These are phyloP conservation scores for Flaveria floridana DNA, from an alignment of 140 eudicot species.

Conservation along the genomic window DNA sequence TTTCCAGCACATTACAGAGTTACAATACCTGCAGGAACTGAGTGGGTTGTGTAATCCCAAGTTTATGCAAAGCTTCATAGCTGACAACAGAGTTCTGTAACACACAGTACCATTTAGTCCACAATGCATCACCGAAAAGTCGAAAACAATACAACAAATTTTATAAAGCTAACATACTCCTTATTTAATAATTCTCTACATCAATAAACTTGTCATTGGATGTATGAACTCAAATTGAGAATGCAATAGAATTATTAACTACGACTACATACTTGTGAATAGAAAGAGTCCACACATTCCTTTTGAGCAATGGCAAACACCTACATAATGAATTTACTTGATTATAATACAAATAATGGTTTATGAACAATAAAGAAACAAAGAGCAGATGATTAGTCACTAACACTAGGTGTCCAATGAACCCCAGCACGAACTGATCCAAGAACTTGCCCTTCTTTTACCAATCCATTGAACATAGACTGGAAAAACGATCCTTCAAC, in stretches of 20 bases:
- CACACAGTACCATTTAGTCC: slow-evolving; percentile 11
- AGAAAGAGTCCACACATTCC: slow-evolving; percentile 90
- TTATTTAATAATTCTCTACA: not conserved
- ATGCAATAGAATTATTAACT: slow-evolving; percentile 17
- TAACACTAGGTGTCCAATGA: slow-evolving; percentile 94
- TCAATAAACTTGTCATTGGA: slow-evolving; percentile 15
- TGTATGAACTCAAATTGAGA: not conserved
- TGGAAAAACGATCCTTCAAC: slow-evolving; percentile 90
- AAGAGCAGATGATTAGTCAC: slow-evolving; percentile 26
- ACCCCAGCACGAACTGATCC: slow-evolving; percentile 99
- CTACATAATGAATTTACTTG: slow-evolving; percentile 41
- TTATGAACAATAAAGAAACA: not conserved
- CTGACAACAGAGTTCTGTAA: slow-evolving; percentile 87
- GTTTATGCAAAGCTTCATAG: slow-evolving; percentile 81
- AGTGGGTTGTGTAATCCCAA: slow-evolving; percentile 83
- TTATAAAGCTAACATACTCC: not conserved
- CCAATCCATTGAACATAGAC: slow-evolving; percentile 88
- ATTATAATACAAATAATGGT: slow-evolving; percentile 8
- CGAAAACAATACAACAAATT: slow-evolving; percentile 11
- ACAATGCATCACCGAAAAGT: slow-evolving; percentile 13
- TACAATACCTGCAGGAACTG: slow-evolving; percentile 89
- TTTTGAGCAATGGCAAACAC: slow-evolving; percentile 95
- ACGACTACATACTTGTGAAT: slow-evolving; percentile 68
- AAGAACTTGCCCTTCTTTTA: slow-evolving; percentile 81
- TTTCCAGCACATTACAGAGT: slow-evolving; percentile 12